A percentile compares a stretch with the other conserved stretches of the same genome.
Conservation (phyloP, 768 basidiomycete genomes). For the Suillus occidentalis region DNA sequence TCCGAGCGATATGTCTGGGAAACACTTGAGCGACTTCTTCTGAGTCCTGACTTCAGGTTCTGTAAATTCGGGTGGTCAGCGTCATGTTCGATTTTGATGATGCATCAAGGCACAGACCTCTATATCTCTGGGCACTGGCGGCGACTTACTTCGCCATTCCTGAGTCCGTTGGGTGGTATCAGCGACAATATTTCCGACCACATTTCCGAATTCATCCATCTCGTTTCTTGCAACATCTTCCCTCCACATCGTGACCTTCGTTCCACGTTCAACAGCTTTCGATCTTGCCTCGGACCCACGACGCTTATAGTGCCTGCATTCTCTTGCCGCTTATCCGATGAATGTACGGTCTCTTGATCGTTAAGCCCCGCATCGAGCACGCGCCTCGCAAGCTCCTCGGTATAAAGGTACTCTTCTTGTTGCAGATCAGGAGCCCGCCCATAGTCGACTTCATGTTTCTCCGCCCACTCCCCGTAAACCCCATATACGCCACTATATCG, state of each 20-base stretch:
- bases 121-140: conserved; percentile 16
- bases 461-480: conserved; percentile 35
- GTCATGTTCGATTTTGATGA: background rate
- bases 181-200: conserved; percentile 12
- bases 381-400: conserved; percentile 36
- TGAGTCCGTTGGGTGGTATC: conserved; percentile 15
- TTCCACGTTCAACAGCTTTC: conserved; percentile 19
- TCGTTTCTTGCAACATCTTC: conserved; percentile 49
- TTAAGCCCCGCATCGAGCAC: conserved; percentile 34
- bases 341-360: conserved; percentile 19
- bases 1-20: conserved; percentile 28
- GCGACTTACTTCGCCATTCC: conserved; percentile 11
- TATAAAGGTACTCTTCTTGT: conserved; percentile 15
- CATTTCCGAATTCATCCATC: conserved; percentile 24
- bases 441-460: conserved; percentile 26
- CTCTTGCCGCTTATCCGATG: conserved; percentile 15
- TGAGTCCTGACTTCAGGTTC: conserved; percentile 18
- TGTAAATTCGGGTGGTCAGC: background rate
- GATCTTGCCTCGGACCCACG: conserved; percentile 4
- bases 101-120: conserved; percentile 18
- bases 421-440: conserved; percentile 26
- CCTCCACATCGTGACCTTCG: conserved; percentile 55
- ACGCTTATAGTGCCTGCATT: conserved; percentile 17
- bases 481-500: conserved; percentile 32
- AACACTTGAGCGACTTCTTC: conserved; percentile 19